Conservation (phyloP, 768 basidiomycete species). For the Cyathus striatus region DNA sequence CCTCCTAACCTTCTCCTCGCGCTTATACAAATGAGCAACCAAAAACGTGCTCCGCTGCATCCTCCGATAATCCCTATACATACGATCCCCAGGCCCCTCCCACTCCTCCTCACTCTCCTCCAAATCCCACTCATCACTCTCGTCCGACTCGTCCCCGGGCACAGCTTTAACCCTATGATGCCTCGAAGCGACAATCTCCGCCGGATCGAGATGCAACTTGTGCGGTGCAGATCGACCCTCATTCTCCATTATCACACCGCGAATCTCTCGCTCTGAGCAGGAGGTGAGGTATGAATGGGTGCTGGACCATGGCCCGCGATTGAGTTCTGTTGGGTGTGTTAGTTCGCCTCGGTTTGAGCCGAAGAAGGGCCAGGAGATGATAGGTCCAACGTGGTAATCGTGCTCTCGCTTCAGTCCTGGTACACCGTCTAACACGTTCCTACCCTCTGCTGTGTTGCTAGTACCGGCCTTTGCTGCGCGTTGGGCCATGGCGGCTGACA, state of each 20-base stretch:
- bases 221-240: constrained; percentile 77
- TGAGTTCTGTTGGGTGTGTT: constrained; percentile 58
- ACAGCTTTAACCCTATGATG: constrained; percentile 66
- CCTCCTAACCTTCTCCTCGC: constrained; percentile 56
- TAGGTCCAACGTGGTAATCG: constrained; percentile 67
- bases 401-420: too few species aligned
- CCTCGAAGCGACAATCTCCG: constrained; percentile 64
- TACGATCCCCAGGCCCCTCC: constrained; percentile 71
- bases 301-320: constrained; percentile 76
- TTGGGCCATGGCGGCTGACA: constrained; percentile 15
- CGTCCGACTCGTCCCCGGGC: constrained; percentile 70
- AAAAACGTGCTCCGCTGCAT: constrained; percentile 80
- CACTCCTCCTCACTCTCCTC: constrained; percentile 79
- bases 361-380: constrained; percentile 90
- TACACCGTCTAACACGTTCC: too few species aligned
- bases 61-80: constrained; percentile 81
- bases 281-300: constrained; percentile 57
- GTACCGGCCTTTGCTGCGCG: constrained; percentile 21
- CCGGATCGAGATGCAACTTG: constrained; percentile 74
- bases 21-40: constrained; percentile 58
- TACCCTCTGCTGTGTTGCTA: background rate
- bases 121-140: constrained; percentile 73
- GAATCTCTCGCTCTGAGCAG: constrained; percentile 67
- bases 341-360: constrained; percentile 78
- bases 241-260: constrained; percentile 70